Conservation (phyloP, 345 rosid genomes). For the Salix suchowensis region DNA sequence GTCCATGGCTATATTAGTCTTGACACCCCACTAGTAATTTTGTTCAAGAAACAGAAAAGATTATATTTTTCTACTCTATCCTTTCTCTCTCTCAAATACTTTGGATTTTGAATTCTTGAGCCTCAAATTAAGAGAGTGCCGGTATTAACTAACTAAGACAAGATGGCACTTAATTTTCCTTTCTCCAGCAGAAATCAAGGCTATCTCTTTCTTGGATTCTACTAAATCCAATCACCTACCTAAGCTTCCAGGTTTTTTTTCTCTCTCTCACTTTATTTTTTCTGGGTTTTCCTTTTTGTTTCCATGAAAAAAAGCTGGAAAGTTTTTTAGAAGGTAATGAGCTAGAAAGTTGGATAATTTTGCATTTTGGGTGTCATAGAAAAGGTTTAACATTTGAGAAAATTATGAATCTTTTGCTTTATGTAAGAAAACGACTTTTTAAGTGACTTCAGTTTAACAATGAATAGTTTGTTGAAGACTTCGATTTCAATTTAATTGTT, state of each 20-base stretch:
- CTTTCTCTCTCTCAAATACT: not conserved
- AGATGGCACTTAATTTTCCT: constrained; percentile 67
- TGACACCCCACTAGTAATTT: not conserved
- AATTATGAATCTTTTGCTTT: not conserved
- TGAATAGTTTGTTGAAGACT: not conserved
- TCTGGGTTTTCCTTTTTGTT: constrained; percentile 11
- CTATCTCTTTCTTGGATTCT: constrained; percentile 60
- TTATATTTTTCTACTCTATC: not conserved
- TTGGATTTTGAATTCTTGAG: not conserved
- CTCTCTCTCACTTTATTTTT: not conserved
- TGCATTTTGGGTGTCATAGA: not conserved
- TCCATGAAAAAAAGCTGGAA: not conserved
- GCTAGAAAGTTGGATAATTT: not conserved
- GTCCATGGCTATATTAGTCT: not conserved
- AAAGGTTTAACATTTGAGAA: not conserved
- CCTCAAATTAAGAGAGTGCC: not conserved
- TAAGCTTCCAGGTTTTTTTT: constrained; percentile 51
- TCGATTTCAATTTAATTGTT: not conserved
- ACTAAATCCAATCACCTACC: constrained; percentile 42
- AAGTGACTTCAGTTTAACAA: not conserved
- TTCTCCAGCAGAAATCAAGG: constrained; percentile 54
- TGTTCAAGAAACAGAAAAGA: not conserved
- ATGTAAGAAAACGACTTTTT: not conserved
- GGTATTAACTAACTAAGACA: not conserved
- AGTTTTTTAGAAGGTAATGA: not conserved